A percentile compares a stretch with the other conserved stretches of the same genome.
phyloP scores from a whole-genome alignment of 2,329 filamentous ascomycete genomes.

The Fusarium sambucinum region DNA sequence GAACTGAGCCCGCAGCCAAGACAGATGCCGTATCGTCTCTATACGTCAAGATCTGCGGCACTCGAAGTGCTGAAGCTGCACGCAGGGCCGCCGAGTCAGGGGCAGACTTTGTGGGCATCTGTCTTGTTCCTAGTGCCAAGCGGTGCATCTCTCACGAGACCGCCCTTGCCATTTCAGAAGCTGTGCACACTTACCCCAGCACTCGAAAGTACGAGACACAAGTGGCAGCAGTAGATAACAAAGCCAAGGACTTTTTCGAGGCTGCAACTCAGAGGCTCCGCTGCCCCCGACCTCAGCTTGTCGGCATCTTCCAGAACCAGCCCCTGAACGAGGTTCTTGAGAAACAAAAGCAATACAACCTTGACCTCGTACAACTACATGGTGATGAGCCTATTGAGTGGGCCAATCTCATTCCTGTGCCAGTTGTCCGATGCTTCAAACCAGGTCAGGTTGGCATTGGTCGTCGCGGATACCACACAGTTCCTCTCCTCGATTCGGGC shows the following conservation, averaged over 20 bases:
- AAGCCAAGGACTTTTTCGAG: slow-evolving; percentile 78
- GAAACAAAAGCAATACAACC: slow-evolving; percentile 78
- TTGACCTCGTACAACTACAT: slow-evolving; percentile 94
- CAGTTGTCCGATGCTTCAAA: slow-evolving; percentile 88
- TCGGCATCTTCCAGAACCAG: slow-evolving; percentile 95
- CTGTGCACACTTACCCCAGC: slow-evolving; percentile 76
- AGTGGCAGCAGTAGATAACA: slow-evolving; percentile 44
- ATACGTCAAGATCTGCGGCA: slow-evolving; percentile 96
- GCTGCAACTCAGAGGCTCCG: slow-evolving; percentile 62
- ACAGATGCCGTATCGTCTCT: slow-evolving; percentile 60
- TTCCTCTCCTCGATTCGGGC: slow-evolving; percentile 89
- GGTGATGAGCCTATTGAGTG: slow-evolving; percentile 93
- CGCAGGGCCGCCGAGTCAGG: slow-evolving; percentile 84
- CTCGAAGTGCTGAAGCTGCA: slow-evolving; percentile 84
- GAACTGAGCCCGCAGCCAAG: slow-evolving; percentile 55
- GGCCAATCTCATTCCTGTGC: slow-evolving; percentile 88
- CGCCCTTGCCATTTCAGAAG: slow-evolving; percentile 82
- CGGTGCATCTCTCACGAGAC: slow-evolving; percentile 83
- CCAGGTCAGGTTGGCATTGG: slow-evolving; percentile 80
- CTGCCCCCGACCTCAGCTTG: slow-evolving; percentile 76
- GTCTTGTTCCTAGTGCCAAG: slow-evolving; percentile 83
- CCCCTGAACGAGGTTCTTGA: slow-evolving; percentile 84
- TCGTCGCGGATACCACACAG: slow-evolving; percentile 81
- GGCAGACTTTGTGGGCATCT: slow-evolving; percentile 93
- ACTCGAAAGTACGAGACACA: slow-evolving; percentile 53